Percentiles rank a stretch among this genome's conserved stretches.
phyloP scores from a whole-genome alignment of 1,284 basidiomycete genomes.

The Sphaerobolus stellatus region DNA sequence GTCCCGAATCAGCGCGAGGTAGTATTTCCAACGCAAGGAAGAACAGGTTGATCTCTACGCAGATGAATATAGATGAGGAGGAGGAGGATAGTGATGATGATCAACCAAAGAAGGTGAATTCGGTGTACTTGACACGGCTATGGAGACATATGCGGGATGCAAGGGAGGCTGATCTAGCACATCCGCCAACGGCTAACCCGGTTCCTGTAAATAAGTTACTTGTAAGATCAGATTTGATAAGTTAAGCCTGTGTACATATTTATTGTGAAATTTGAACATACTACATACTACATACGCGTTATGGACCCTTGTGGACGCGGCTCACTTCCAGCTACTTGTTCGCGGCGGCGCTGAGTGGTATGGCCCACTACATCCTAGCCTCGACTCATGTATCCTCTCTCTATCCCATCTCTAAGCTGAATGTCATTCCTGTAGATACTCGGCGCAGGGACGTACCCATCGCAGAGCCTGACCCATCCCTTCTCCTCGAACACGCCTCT shows the following conservation, averaged over 20 bases:
- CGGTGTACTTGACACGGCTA: conserved; percentile 51
- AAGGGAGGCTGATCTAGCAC: conserved; percentile 58
- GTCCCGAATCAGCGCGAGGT: conserved; percentile 30
- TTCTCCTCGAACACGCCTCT: conserved; percentile 73
- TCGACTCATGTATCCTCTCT: conserved; percentile 13
- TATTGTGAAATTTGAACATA: background rate
- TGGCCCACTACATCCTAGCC: conserved; percentile 10
- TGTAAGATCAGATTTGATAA: conserved; percentile 59
- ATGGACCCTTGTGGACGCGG: conserved; percentile 13
- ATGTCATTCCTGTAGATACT: conserved; percentile 6
- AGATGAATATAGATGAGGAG: conserved; percentile 27
- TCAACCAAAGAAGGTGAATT: conserved; percentile 44
- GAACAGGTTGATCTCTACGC: conserved; percentile 21
- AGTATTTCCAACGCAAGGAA: conserved; percentile 15
- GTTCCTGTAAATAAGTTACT: conserved; percentile 64
- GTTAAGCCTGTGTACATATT: background rate
- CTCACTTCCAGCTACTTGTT: background rate
- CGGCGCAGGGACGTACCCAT: conserved; percentile 1
- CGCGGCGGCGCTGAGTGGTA: background rate
- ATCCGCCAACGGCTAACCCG: conserved; percentile 48
- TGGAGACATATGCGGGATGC: conserved; percentile 69
- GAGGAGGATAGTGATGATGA: conserved; percentile 28
- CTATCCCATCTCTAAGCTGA: conserved; percentile 3
- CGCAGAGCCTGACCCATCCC: conserved; percentile 42
- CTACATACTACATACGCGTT: conserved; percentile 3